A percentile compares a stretch with the other conserved stretches of the same genome.
Evolutionary conservation across 495 filamentous ascomycete genomes (phyloP).

Genomic region (Aspergillus asperescens): DNA sequence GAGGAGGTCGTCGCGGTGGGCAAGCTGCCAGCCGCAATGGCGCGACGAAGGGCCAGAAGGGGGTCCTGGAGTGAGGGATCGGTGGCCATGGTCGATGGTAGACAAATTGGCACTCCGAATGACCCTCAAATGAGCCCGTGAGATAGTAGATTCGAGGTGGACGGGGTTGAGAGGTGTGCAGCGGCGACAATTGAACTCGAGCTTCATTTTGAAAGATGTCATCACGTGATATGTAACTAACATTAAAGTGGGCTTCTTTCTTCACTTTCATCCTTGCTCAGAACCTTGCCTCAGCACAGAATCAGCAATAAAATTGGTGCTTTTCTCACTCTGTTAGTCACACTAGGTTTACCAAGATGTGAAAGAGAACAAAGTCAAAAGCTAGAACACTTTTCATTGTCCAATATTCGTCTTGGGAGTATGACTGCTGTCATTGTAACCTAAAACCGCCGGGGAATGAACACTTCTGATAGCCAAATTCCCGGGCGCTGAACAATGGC

Average conservation of each 20-base stretch:
- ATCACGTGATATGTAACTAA: constrained; percentile 3
- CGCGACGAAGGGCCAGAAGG: constrained; percentile 70
- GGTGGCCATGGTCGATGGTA: constrained; percentile 15
- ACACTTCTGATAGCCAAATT: too few relatives aligned
- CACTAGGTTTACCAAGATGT: too few relatives aligned
- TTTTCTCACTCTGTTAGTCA: neutral
- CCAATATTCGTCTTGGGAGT: too few relatives aligned
- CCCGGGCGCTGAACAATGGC: too few relatives aligned
- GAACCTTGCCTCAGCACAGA: neutral
- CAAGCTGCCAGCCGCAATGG: constrained; percentile 61
- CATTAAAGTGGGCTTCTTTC: neutral
- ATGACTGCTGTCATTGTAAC: too few relatives aligned
- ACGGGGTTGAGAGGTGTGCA: neutral
- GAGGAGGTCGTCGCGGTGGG: constrained; percentile 65
- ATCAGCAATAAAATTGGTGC: too few relatives aligned
- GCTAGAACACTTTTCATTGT: too few relatives aligned
- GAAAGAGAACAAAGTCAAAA: too few relatives aligned
- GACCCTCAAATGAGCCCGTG: neutral
- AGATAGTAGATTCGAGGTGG: neutral
- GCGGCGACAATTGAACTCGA: neutral
- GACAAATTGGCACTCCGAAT: neutral
- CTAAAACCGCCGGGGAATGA: too few relatives aligned
- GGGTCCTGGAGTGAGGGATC: constrained; percentile 56
- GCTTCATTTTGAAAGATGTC: neutral
- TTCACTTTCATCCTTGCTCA: neutral